Evolutionary conservation across 2,329 filamentous ascomycete genomes (phyloP).

Genomic region (Exophiala xenobiotica): DNA sequence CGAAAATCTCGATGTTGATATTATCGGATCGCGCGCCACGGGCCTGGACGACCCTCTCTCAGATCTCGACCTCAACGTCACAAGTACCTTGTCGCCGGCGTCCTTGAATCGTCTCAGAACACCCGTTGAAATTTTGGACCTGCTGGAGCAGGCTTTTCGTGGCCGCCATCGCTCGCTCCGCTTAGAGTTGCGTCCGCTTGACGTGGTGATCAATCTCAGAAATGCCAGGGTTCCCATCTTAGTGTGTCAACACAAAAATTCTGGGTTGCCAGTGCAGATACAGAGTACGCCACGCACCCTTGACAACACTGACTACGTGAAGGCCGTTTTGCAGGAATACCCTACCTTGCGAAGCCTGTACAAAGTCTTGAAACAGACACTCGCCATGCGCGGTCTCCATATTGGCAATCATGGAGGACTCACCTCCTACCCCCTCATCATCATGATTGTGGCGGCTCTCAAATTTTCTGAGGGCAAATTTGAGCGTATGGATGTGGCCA

Average conservation of each 20-base stretch:
- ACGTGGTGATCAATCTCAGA: conserved; percentile 15
- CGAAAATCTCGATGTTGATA: conserved; percentile 36
- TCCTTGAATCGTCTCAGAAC: conserved; percentile 8
- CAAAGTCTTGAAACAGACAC: conserved; percentile 48
- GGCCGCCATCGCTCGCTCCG: conserved; percentile 3
- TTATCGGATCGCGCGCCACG: conserved; percentile 56
- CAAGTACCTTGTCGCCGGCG: conserved; percentile 4
- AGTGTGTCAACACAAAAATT: conserved; percentile 43
- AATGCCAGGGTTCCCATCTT: conserved; percentile 36
- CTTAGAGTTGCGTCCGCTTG: conserved; percentile 8
- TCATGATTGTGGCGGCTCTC: conserved; percentile 57
- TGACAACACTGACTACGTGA: conserved; percentile 44
- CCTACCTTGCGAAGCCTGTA: conserved; percentile 53
- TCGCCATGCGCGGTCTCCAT: conserved; percentile 52
- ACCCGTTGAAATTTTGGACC: conserved; percentile 10
- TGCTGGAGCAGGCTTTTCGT: conserved; percentile 13
- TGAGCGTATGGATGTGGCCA: conserved; percentile 35
- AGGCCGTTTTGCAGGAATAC: conserved; percentile 49
- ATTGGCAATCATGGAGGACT: conserved; percentile 52
- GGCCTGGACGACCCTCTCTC: conserved; percentile 55
- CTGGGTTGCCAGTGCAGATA: conserved; percentile 55
- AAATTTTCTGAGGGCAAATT: conserved; percentile 43
- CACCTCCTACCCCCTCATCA: conserved; percentile 55
- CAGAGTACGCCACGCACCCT: conserved; percentile 46
- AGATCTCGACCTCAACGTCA: conserved; percentile 52